These are phyloP conservation scores for Talaromyces sp. DNA, from an alignment of 2,329 filamentous ascomycete species.

Conservation along the genomic window DNA sequence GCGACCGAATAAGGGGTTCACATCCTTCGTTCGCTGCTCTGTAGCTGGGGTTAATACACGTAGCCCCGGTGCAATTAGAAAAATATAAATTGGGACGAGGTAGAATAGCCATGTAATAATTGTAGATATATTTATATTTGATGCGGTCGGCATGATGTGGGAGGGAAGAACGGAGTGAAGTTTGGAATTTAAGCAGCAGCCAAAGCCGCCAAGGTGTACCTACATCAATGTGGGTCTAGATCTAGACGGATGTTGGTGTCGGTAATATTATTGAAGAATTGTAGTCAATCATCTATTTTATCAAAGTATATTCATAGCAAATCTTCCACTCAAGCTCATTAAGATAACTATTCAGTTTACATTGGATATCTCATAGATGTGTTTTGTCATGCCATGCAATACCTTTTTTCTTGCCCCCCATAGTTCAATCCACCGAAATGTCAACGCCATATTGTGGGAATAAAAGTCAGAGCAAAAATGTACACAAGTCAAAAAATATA, in stretches of 20 bases:
- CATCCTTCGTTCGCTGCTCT: background rate
- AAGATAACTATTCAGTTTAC: background rate
- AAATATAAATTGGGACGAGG: slow-evolving; percentile 39
- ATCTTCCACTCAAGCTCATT: background rate
- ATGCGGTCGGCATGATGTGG: slow-evolving; percentile 27
- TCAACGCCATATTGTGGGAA: background rate
- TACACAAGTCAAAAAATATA: background rate
- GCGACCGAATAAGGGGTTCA: background rate
- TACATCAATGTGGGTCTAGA: background rate
- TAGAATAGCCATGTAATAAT: slow-evolving; percentile 38
- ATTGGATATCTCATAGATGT: slow-evolving; percentile 6
- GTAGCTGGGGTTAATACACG: slow-evolving; percentile 22
- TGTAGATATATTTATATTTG: slow-evolving; percentile 30
- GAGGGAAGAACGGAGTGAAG: background rate
- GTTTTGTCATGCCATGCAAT: slow-evolving; percentile 4
- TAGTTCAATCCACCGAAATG: background rate
- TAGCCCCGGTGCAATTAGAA: slow-evolving; percentile 35
- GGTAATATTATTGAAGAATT: background rate
- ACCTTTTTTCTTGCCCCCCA: background rate
- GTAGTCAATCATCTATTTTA: background rate
- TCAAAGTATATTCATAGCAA: background rate
- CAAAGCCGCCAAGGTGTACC: background rate
- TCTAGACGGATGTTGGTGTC: background rate
- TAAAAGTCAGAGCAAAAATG: background rate
- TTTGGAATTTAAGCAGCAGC: slow-evolving; percentile 2